These are phyloP conservation scores for Aspergillus niger DNA, from an alignment of 2,329 filamentous ascomycete species.

Conservation along the genomic window DNA sequence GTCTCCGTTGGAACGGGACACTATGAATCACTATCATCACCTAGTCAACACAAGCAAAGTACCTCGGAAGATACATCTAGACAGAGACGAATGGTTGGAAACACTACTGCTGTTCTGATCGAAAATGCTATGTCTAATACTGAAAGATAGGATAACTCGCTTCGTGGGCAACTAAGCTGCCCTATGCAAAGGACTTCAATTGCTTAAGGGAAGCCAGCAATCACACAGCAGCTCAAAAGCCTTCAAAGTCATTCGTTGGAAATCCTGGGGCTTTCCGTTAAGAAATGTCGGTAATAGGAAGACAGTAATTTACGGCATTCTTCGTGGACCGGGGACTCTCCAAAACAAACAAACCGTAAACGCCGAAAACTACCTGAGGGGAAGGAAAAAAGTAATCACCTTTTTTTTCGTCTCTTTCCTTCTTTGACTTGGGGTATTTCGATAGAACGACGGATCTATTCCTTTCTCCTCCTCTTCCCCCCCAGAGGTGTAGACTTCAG, in stretches of 20 bases:
- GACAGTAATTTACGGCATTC: slow-evolving; percentile 1
- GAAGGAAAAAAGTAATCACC: background rate
- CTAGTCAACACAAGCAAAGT: background rate
- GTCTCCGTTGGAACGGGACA: background rate
- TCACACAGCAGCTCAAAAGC: background rate
- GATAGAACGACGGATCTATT: slow-evolving; percentile 5
- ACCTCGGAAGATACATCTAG: background rate
- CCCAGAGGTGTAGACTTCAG: background rate
- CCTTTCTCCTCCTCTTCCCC: background rate
- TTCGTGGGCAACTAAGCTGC: background rate
- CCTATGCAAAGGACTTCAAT: background rate
- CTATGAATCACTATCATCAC: background rate
- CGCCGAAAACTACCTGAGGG: background rate
- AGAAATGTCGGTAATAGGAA: background rate
- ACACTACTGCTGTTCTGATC: background rate
- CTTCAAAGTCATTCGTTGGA: background rate
- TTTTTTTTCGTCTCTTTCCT: background rate
- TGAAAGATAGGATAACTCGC: too few relatives aligned
- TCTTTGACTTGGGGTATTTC: slow-evolving; percentile 1
- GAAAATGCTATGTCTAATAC: too few relatives aligned
- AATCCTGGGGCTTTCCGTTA: background rate
- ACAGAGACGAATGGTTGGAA: background rate
- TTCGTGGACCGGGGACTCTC: background rate
- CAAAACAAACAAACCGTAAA: slow-evolving; percentile 6
- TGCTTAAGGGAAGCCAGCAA: background rate